Base-by-base conservation (phyloP, 371 early-diverging fungal species). In the Neoconidiobolus thromboides region DNA sequence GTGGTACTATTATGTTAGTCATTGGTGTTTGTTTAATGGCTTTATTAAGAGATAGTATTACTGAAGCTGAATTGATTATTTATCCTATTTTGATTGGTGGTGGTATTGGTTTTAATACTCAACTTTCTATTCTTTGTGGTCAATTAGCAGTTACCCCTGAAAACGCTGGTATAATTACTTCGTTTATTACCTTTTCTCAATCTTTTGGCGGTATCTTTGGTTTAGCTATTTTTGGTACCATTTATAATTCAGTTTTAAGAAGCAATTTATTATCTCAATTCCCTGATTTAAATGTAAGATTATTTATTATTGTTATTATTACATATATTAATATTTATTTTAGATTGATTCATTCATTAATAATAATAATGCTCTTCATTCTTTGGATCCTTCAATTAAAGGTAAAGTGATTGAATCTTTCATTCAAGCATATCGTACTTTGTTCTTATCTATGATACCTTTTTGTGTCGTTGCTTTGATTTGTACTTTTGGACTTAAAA, bases 61-160 rank as follows among this genome's bases (percentile, higher is more conserved):
- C 50, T 49, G n/a, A 15, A 49, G 6, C 6, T 49, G 12, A 12
- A 49, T 4, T n/a, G 6, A 49, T 49, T 12, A 15, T 40, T 15
- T 53, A 7, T 43, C 43, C 38, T 38, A 41, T 49, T 4, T n/a
- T 49, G 9, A 15, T 14, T n/a, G 86, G 87, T 12, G 3, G 71
- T 36, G 85, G 85, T 1, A 62, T 79, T 3, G 87, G 87, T 1
- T 57, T 71, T 37, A 71, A 69, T 43, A 67, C 83, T 55, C 86
- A 85, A 66, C 77, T 75, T 14, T 56, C 69, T 58, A 65, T 83
- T 42, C 64, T 81, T 46, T 76, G 73, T 1, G 76, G 73, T 2
- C 87, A 87, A 61, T 70, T 76, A 0, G 68, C 77, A 0, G 80
- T 76, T 3, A 58, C 64, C 3, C 62, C 67, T 37, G 62, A 73